Conservation (phyloP, 163 green algal species). For the Scenedesmus sp. region DNA sequence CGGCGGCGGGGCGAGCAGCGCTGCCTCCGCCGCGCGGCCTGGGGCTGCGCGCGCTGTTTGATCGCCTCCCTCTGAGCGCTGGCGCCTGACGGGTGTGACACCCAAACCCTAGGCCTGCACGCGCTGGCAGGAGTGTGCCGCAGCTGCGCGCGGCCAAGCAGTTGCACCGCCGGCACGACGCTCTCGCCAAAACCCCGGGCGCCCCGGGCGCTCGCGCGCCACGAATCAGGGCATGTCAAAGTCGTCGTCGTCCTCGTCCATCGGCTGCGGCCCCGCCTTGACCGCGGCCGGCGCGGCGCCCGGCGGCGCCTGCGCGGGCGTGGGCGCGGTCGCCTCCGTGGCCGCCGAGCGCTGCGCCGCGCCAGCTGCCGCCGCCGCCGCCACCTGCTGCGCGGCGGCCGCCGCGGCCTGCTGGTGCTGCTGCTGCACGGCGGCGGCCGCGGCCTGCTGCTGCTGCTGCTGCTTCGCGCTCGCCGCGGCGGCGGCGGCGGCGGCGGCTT, state of each 20-base stretch:
- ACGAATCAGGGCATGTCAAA: conserved; percentile 36
- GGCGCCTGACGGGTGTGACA: no score
- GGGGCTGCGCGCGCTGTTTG: no score
- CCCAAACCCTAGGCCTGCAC: no score
- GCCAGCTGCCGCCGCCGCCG: neutral
- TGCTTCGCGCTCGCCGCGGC: conserved; percentile 1
- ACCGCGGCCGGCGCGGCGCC: neutral
- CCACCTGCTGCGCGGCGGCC: neutral
- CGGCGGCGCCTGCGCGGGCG: conserved; percentile 1
- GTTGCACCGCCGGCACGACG: no score
- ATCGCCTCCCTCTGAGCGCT: no score
- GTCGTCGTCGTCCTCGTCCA: conserved; percentile 34
- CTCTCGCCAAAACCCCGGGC: no score
- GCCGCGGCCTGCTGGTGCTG: conserved; percentile 5
- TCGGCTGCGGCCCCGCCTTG: neutral
- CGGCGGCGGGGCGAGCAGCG: no score
- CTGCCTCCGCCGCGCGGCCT: no score
- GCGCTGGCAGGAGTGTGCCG: no score
- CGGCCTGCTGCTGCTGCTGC: conserved; percentile 14
- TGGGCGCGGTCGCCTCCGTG: neutral
- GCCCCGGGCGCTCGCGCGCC: no score
- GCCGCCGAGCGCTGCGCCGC: conserved; percentile 16
- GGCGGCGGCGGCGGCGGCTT: conserved; percentile 11
- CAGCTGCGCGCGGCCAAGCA: no score
- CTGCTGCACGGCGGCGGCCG: conserved; percentile 25